These are phyloP conservation scores for Plenodomus tracheiphilus DNA, from an alignment of 2,329 filamentous ascomycete species.

Conservation along the genomic window DNA sequence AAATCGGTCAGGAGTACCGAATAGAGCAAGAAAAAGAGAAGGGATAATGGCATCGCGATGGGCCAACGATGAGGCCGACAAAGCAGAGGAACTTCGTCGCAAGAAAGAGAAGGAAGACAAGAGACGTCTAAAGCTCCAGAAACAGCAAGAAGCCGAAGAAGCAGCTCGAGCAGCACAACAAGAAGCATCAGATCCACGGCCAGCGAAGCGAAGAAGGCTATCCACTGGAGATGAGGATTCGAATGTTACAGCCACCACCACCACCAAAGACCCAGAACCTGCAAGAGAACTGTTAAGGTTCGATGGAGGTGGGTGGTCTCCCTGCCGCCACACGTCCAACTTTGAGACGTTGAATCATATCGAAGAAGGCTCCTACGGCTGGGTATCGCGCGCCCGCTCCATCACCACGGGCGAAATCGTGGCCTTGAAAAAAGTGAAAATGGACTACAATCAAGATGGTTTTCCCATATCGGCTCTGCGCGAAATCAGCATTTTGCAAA, in stretches of 20 bases:
- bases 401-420: conserved; percentile 76
- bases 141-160: conserved; percentile 69
- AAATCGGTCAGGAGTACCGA: neutral
- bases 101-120: conserved; percentile 88
- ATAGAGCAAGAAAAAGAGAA: neutral
- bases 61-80: conserved; percentile 83
- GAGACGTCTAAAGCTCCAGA: conserved; percentile 80
- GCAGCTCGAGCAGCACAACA: conserved; percentile 34
- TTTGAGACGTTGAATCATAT: conserved; percentile 96
- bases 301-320: conserved; percentile 67
- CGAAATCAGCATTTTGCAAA: conserved; percentile 88
- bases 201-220: conserved; percentile 65
- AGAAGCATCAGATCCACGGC: conserved; percentile 41
- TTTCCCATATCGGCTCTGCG: conserved; percentile 90
- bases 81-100: conserved; percentile 69
- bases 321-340: conserved; percentile 77
- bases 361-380: conserved; percentile 95
- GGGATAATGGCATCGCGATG: conserved; percentile 72
- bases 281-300: conserved; percentile 69
- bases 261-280: conserved; percentile 16
- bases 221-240: conserved; percentile 50
- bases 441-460: conserved; percentile 73
- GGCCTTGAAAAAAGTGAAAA: conserved; percentile 90
- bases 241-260: conserved; percentile 10
- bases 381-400: conserved; percentile 83